These are phyloP conservation scores for Pythium aquatile DNA, from an alignment of 352 stramenopile genomes.

Conservation along the genomic window DNA sequence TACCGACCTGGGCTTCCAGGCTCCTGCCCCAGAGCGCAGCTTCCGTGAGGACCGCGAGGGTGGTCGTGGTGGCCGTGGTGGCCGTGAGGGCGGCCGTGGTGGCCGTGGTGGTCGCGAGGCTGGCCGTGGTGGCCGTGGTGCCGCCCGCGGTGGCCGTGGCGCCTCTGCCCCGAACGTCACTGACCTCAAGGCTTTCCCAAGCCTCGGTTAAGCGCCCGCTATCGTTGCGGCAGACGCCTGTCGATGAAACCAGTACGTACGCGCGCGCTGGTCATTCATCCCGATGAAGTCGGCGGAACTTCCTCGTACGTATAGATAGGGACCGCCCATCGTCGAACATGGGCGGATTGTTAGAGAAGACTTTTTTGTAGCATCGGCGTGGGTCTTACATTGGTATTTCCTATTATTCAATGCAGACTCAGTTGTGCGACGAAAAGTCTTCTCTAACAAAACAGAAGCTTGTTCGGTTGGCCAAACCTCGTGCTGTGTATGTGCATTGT, in stretches of 20 bases:
- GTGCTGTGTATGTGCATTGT: conserved; percentile 6
- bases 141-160: conserved; percentile 11
- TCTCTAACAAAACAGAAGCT: conserved; percentile 31
- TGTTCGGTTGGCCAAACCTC: conserved; percentile 29
- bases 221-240: conserved; percentile 27
- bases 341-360: conserved; percentile 61
- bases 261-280: conserved; percentile 32
- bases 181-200: conserved; percentile 85
- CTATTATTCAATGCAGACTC: conserved; percentile 78
- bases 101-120: conserved; percentile 29
- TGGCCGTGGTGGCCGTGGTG: conserved; percentile 11
- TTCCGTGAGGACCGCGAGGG: conserved; percentile 58
- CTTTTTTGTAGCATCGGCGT: conserved; percentile 42
- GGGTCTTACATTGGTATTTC: conserved; percentile 61
- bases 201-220: conserved; percentile 59
- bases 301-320: conserved; percentile 53
- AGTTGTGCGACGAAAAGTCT: conserved; percentile 63
- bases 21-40: conserved; percentile 63
- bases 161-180: conserved; percentile 61
- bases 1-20: conserved; percentile 84
- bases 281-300: conserved; percentile 34
- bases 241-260: conserved; percentile 37
- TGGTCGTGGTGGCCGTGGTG: conserved; percentile 49
- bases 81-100: conserved; percentile 26
- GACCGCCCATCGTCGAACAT: conserved; percentile 44